Evolutionary conservation across 805 yeast genomes (phyloP).

Genomic region (Metschnikowia similis): DNA sequence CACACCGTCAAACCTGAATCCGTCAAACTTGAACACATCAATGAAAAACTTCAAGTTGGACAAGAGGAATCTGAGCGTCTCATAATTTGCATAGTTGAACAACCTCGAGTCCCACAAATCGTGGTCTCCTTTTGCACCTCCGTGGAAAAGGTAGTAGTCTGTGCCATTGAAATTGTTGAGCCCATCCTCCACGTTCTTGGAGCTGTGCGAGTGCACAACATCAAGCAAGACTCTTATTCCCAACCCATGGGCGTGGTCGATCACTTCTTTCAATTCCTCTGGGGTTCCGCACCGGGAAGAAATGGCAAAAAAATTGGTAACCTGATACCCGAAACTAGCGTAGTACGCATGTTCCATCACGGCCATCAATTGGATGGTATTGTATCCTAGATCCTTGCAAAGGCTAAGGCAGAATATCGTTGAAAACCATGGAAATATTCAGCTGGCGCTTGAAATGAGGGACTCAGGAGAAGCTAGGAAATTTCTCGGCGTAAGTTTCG

Average conservation of each 20-base stretch:
- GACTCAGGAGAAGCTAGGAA: too few species aligned
- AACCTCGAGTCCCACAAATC: slow-evolving; percentile 95
- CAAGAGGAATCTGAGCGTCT: slow-evolving; percentile 80
- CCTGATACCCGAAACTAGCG: slow-evolving; percentile 97
- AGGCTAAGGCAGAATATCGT: too few species aligned
- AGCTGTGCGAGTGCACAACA: slow-evolving; percentile 94
- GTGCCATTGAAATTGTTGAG: slow-evolving; percentile 91
- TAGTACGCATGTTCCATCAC: slow-evolving; percentile 98
- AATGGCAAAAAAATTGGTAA: slow-evolving; percentile 85
- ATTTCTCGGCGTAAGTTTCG: too few species aligned
- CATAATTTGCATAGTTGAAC: slow-evolving; percentile 88
- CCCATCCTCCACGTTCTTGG: slow-evolving; percentile 92
- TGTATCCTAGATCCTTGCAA: slow-evolving; percentile 58
- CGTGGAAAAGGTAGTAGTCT: slow-evolving; percentile 90
- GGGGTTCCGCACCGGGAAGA: slow-evolving; percentile 94
- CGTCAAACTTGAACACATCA: slow-evolving; percentile 84
- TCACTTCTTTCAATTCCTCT: slow-evolving; percentile 84
- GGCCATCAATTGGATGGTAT: slow-evolving; percentile 94
- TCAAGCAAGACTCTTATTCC: slow-evolving; percentile 86
- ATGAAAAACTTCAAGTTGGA: slow-evolving; percentile 80
- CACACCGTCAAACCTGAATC: slow-evolving; percentile 95
- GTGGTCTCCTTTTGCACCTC: slow-evolving; percentile 85
- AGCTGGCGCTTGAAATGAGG: too few species aligned
- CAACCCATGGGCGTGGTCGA: slow-evolving; percentile 86
- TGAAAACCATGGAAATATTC: too few species aligned